phyloP scores from a whole-genome alignment of 2,329 filamentous ascomycete species.

The Thyridium curvatum region DNA sequence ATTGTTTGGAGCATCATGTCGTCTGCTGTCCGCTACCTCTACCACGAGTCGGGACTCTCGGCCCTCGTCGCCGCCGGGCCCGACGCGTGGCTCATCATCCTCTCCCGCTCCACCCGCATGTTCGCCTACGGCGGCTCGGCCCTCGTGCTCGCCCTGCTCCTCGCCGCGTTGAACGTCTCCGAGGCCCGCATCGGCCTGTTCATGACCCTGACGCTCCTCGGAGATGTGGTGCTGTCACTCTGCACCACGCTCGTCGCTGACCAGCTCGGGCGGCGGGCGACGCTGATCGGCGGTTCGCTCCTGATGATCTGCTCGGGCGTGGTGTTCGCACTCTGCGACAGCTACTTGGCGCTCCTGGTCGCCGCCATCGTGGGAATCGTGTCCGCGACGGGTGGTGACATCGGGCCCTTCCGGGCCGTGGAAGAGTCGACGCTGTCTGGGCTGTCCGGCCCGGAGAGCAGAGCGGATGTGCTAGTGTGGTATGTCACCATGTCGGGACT shows the following conservation, averaged over 20 bases:
- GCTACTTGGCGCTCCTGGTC: constrained; percentile 52
- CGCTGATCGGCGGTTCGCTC: constrained; percentile 43
- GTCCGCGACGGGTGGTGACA: constrained; percentile 57
- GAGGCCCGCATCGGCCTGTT: constrained; percentile 57
- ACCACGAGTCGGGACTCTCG: constrained; percentile 40
- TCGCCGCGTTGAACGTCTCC: constrained; percentile 47
- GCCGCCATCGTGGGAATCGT: constrained; percentile 57
- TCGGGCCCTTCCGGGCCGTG: constrained; percentile 61
- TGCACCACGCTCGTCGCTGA: constrained; percentile 54
- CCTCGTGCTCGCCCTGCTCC: constrained; percentile 55
- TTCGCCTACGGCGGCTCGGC: constrained; percentile 58
- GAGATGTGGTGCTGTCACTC: constrained; percentile 54
- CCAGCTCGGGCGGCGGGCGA: constrained; percentile 45
- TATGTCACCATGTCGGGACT: constrained; percentile 53
- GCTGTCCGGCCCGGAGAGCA: constrained; percentile 45
- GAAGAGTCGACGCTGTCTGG: constrained; percentile 60
- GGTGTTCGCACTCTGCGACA: constrained; percentile 46
- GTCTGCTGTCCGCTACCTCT: constrained; percentile 11
- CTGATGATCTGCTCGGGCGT: constrained; percentile 52
- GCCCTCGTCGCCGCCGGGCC: constrained; percentile 37
- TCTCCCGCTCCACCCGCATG: constrained; percentile 46
- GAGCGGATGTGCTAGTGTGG: constrained; percentile 61
- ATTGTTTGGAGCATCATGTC: no score
- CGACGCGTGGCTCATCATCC: constrained; percentile 48
- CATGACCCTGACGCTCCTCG: constrained; percentile 56